Conservation (phyloP, 2,329 filamentous ascomycete genomes). For the Fusarium sp. region DNA sequence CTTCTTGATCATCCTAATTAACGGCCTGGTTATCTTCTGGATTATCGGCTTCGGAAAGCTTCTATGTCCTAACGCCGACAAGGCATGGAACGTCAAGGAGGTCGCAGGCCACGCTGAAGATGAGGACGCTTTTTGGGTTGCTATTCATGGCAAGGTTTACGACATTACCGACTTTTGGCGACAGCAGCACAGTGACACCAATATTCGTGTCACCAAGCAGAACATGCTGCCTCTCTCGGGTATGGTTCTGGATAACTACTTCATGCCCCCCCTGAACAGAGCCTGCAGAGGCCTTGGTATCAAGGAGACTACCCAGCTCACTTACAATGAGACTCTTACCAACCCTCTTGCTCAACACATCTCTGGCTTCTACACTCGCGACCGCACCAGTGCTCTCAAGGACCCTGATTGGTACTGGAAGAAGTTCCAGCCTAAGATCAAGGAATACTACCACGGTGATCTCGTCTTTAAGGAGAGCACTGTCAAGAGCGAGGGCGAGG, state of each 20-base stretch:
- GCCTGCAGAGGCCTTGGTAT: constrained; percentile 80
- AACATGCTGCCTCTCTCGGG: constrained; percentile 85
- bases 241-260: constrained; percentile 84
- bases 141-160: constrained; percentile 88
- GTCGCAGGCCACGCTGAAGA: constrained; percentile 78
- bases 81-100: constrained; percentile 82
- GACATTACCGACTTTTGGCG: constrained; percentile 92
- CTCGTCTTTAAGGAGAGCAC: constrained; percentile 75
- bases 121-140: constrained; percentile 85
- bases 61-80: constrained; percentile 90
- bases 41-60: constrained; percentile 87
- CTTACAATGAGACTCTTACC: constrained; percentile 72
- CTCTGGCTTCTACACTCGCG: constrained; percentile 70
- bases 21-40: constrained; percentile 87
- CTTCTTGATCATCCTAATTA: constrained; percentile 82
- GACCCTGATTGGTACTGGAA: constrained; percentile 80
- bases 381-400: constrained; percentile 68
- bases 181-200: constrained; percentile 81
- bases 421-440: constrained; percentile 80
- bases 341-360: constrained; percentile 69
- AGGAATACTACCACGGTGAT: constrained; percentile 87
- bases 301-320: constrained; percentile 65
- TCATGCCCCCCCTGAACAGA: constrained; percentile 78
- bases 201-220: constrained; percentile 67
- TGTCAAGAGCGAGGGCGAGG: constrained; percentile 72